Evolutionary conservation across 768 basidiomycete species (phyloP).

Genomic region (Boletus reticuloceps): DNA sequence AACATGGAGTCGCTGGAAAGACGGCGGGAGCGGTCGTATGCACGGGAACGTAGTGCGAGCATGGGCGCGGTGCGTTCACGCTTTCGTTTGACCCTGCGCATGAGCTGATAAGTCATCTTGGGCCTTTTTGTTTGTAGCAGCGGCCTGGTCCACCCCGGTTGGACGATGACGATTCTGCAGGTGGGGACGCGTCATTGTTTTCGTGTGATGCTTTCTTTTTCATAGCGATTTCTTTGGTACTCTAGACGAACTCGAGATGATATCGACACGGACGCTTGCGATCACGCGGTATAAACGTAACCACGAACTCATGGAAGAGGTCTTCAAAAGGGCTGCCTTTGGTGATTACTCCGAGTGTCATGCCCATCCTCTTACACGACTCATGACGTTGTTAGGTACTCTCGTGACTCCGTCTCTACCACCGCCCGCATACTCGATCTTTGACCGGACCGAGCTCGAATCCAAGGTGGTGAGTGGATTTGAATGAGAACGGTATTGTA

Average conservation of each 20-base stretch:
- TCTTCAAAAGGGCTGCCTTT: constrained; percentile 72
- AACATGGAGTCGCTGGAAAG: constrained; percentile 73
- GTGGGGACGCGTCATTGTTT: constrained; percentile 32
- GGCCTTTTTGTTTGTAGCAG: constrained; percentile 16
- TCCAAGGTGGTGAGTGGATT: constrained; percentile 47
- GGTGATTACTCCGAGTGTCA: constrained; percentile 28
- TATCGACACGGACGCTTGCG: constrained; percentile 72
- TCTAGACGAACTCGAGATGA: constrained; percentile 64
- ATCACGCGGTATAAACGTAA: constrained; percentile 73
- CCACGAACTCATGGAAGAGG: constrained; percentile 82
- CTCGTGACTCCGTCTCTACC: constrained; percentile 39
- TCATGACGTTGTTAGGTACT: constrained; percentile 35
- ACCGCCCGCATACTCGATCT: constrained; percentile 58
- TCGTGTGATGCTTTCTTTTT: background rate
- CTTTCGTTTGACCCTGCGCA: background rate
- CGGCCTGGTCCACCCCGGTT: constrained; percentile 32
- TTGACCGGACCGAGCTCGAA: constrained; percentile 56
- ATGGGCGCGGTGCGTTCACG: constrained; percentile 37
- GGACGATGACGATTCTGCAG: constrained; percentile 68
- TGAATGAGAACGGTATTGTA: background rate
- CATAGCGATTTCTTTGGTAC: background rate
- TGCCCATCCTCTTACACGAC: background rate
- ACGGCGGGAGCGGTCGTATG: constrained; percentile 56
- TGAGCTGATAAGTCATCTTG: background rate
- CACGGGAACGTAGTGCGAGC: constrained; percentile 44